phyloP scores from a whole-genome alignment of 2,329 filamentous ascomycete species.

The Verticillium alfalfae region DNA sequence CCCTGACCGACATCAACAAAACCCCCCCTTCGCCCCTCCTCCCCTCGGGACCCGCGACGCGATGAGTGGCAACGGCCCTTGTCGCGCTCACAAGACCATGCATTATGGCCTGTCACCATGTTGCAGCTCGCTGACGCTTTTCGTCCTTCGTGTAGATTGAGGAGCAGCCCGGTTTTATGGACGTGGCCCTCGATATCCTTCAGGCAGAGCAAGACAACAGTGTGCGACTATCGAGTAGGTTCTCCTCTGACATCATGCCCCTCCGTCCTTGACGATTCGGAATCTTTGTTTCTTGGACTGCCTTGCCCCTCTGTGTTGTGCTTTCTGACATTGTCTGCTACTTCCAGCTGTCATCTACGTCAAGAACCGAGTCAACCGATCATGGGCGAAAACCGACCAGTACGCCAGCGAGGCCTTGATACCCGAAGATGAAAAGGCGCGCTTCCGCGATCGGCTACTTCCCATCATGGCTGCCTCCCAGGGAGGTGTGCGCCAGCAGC shows the following conservation, averaged over 20 bases:
- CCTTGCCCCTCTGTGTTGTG: background rate
- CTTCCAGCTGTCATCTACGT: slow-evolving; percentile 84
- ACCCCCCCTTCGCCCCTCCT: background rate
- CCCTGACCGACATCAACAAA: background rate
- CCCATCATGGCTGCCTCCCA: slow-evolving; percentile 80
- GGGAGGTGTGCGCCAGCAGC: slow-evolving; percentile 80
- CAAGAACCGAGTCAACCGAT: slow-evolving; percentile 93
- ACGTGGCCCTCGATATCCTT: slow-evolving; percentile 84
- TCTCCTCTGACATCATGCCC: slow-evolving; percentile 9
- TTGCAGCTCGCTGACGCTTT: background rate
- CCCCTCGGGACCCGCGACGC: background rate
- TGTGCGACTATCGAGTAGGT: slow-evolving; percentile 82
- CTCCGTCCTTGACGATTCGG: background rate
- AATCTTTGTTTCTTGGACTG: background rate
- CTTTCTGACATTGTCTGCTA: slow-evolving; percentile 3
- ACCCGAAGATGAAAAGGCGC: slow-evolving; percentile 81
- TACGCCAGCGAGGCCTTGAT: slow-evolving; percentile 68
- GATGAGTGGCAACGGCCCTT: background rate
- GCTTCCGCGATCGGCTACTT: slow-evolving; percentile 82
- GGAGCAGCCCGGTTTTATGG: slow-evolving; percentile 81
- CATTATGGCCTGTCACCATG: background rate
- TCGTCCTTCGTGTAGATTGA: slow-evolving; percentile 60
- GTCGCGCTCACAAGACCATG: background rate
- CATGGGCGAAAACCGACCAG: slow-evolving; percentile 78
- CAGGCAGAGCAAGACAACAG: slow-evolving; percentile 81